A percentile compares a stretch with the other conserved stretches of the same genome.
phyloP scores from a whole-genome alignment of 306 rosid genomes.

The Cicer pinnatifidum region DNA sequence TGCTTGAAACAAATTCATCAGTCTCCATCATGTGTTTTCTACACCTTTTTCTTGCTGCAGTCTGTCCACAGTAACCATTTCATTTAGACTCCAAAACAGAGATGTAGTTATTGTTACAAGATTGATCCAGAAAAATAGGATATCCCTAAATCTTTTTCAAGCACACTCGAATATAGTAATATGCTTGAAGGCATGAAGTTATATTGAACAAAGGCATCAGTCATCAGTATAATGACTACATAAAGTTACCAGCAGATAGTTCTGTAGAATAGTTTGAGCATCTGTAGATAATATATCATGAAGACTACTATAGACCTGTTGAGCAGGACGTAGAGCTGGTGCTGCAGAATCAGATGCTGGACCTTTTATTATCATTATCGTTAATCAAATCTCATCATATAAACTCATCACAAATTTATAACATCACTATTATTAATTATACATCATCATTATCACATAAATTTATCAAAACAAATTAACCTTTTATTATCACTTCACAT shows the following conservation, averaged over 20 bases:
- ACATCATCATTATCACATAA: too few relatives aligned
- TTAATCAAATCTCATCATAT: too few relatives aligned
- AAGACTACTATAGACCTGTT: conserved; percentile 77
- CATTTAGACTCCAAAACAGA: conserved; percentile 41
- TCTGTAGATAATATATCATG: conserved; percentile 87
- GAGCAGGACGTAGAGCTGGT: conserved; percentile 86
- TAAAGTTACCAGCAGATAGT: conserved; percentile 76
- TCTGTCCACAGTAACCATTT: conserved; percentile 52
- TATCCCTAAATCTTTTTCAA: conserved; percentile 13
- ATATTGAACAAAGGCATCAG: conserved; percentile 13
- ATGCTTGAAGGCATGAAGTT: background rate
- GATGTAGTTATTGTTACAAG: background rate
- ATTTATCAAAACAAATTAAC: too few relatives aligned
- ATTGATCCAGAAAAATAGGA: conserved; percentile 27
- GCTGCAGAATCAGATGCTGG: conserved; percentile 72
- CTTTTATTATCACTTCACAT: too few relatives aligned
- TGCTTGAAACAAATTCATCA: conserved; percentile 86
- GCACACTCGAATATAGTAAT: background rate
- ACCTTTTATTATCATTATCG: too few relatives aligned
- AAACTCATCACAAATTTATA: too few relatives aligned
- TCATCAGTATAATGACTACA: conserved; percentile 22
- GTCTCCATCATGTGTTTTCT: conserved; percentile 91
- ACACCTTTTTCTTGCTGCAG: conserved; percentile 85
- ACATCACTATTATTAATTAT: too few relatives aligned
- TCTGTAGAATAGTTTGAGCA: conserved; percentile 74